A percentile compares a stretch with the other conserved stretches of the same genome.
phyloP scores from a whole-genome alignment of 805 yeast species.

The Saturnispora hagleri region DNA sequence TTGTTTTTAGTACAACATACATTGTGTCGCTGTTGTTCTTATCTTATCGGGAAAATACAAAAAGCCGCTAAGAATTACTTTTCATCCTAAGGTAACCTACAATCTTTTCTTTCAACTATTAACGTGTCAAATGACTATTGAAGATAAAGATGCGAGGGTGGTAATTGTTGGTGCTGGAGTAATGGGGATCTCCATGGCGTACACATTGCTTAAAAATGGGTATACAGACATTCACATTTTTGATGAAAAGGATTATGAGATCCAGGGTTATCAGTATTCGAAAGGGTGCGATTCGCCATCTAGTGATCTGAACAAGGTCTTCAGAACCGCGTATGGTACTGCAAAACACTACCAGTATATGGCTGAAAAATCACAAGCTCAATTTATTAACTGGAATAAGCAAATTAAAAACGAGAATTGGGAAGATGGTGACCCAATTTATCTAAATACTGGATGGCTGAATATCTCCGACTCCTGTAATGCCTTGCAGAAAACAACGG shows the following conservation, averaged over 20 bases:
- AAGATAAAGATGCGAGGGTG: constrained; percentile 12
- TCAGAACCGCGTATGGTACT: constrained; percentile 16
- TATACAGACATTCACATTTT: constrained; percentile 14
- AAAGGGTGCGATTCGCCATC: constrained; percentile 18
- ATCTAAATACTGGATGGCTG: constrained; percentile 14
- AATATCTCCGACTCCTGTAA: constrained; percentile 11
- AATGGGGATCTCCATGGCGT: constrained; percentile 39
- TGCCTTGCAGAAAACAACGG: constrained; percentile 11
- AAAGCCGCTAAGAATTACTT: not conserved
- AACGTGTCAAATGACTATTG: not conserved
- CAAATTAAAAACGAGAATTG: constrained; percentile 12
- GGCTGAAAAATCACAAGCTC: constrained; percentile 13
- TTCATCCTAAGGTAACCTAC: not conserved
- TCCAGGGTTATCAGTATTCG: constrained; percentile 13
- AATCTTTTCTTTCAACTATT: not conserved
- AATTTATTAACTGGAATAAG: constrained; percentile 16
- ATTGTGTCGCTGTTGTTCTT: not conserved
- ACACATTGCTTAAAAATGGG: constrained; percentile 14
- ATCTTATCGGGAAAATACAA: not conserved
- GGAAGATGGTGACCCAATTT: constrained; percentile 14
- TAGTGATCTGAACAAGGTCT: constrained; percentile 19
- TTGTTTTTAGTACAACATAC: not conserved
- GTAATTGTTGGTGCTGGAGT: constrained; percentile 42
- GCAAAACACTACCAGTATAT: constrained; percentile 14
- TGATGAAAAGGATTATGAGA: constrained; percentile 14